Base-by-base conservation (phyloP, 805 yeast species). In the Wickerhamomyces bisporus region DNA sequence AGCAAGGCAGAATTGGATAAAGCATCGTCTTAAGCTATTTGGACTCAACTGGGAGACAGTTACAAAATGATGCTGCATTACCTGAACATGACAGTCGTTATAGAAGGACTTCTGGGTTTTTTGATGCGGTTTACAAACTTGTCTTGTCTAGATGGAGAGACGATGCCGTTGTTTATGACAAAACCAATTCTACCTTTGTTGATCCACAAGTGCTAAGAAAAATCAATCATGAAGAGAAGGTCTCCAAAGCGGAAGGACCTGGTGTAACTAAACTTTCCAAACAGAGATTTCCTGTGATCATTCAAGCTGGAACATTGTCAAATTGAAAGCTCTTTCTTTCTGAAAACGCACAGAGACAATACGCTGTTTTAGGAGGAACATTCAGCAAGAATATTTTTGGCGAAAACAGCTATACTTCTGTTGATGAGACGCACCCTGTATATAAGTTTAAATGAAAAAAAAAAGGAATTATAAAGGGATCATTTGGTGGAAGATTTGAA, bases 271-370 rank as follows among this genome's bases (percentile, higher is more conserved):
- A 60, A 24, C 70, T 70, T 2, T 51, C 68, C 5, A 64, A 62
- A 6, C 70, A 65, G 40, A 52, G 68, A 44, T 46, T 66, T 5
- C 70, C 70, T 2, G 60, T 65, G n/a, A 48, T 65, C 29, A 52
- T 65, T 28, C 70, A 65, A 43, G 70, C 70, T 1, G 70, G 70
- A 4, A 53, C 66, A 25, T 65, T 69, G 8, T 44, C 53, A 14
- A 52, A 47, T 13, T 70, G 70, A 11, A 54, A 53, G 27, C 57
- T 59, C 8, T 62, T 61, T 45, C 68, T 66, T 17, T 68, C 70
- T 16, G 55, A 54, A 38, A 58, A 61, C 45, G 70, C 68, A 13
- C 57, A 65, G 59, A 49, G 53, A 11, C 66, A 64, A 38, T 65
- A 65, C 40, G 62, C 62, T 4, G 45, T 55, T 24, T 48, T 49